Evolutionary conservation across 768 basidiomycete genomes (phyloP).

Genomic region (Boletales sp.): DNA sequence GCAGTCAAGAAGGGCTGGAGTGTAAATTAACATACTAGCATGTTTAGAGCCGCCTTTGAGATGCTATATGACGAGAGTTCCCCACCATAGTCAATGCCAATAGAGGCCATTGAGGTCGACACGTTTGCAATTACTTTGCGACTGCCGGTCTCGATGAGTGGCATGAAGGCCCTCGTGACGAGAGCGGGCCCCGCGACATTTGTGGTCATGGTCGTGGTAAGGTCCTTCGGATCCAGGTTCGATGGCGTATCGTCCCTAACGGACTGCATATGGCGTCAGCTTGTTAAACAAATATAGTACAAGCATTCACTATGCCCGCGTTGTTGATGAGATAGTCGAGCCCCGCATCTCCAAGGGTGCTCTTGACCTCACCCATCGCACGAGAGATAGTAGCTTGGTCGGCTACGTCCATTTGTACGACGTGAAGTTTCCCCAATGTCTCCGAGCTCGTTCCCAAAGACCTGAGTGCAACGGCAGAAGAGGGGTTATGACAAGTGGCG

Average conservation of each 20-base stretch:
- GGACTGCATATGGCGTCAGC: conserved; percentile 9
- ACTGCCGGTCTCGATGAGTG: conserved; percentile 30
- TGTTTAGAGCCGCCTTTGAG: conserved; percentile 38
- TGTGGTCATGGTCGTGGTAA: conserved; percentile 22
- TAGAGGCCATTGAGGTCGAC: conserved; percentile 31
- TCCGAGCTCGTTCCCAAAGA: not conserved
- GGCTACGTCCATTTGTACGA: conserved; percentile 32
- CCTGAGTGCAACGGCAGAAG: not conserved
- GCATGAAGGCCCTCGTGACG: conserved; percentile 31
- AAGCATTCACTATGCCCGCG: conserved; percentile 32
- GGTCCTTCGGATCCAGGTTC: conserved; percentile 17
- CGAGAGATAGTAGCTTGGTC: conserved; percentile 26
- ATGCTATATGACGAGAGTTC: conserved; percentile 33
- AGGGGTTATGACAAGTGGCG: conserved; percentile 3
- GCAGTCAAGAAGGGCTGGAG: too few relatives aligned
- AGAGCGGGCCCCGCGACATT: conserved; percentile 37
- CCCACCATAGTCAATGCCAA: conserved; percentile 27
- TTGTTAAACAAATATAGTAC: too few relatives aligned
- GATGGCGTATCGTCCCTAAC: conserved; percentile 25
- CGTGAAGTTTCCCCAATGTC: conserved; percentile 18
- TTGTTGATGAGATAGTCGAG: conserved; percentile 41
- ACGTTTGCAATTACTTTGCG: conserved; percentile 36
- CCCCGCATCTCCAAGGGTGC: conserved; percentile 15
- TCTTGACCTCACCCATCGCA: conserved; percentile 17
- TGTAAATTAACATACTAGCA: conserved; percentile 30